phyloP scores from a whole-genome alignment of 2,329 filamentous ascomycete species.

The Phialemonium atrogriseum region DNA sequence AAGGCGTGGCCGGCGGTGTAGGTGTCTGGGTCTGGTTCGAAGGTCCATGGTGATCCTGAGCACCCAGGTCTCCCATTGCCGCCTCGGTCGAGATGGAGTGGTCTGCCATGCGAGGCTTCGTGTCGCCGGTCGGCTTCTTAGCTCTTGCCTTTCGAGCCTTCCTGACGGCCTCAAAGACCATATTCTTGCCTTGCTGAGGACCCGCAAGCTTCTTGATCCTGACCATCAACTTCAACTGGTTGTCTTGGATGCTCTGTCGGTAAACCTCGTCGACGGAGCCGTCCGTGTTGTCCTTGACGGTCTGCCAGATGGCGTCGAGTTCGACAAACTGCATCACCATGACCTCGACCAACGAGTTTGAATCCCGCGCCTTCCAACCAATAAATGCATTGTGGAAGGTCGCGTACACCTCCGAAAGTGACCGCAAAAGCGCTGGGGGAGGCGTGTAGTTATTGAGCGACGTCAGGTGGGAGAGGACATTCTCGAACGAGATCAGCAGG shows the following conservation, averaged over 20 bases:
- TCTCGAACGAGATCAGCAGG: conserved; percentile 70
- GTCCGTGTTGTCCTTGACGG: conserved; percentile 69
- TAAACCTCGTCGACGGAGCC: conserved; percentile 69
- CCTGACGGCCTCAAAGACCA: conserved; percentile 67
- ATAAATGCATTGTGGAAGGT: conserved; percentile 73
- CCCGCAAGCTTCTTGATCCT: conserved; percentile 73
- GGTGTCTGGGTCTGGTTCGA: conserved; percentile 38
- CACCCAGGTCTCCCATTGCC: conserved; percentile 30
- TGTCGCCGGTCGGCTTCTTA: conserved; percentile 61
- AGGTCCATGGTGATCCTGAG: conserved; percentile 26
- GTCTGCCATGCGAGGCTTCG: conserved; percentile 58
- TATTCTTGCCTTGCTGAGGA: conserved; percentile 57
- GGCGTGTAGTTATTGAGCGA: conserved; percentile 59
- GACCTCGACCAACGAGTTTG: conserved; percentile 67
- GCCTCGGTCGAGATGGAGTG: conserved; percentile 24
- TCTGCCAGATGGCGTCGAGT: conserved; percentile 75
- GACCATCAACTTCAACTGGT: conserved; percentile 71
- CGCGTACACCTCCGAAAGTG: conserved; percentile 61
- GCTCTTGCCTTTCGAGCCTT: conserved; percentile 59
- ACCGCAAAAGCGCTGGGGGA: conserved; percentile 51
- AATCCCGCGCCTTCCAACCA: conserved; percentile 76
- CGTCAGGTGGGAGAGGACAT: conserved; percentile 58
- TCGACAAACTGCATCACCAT: conserved; percentile 85
- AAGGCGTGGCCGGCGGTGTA: conserved; percentile 45
- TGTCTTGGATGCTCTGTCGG: conserved; percentile 70